Evolutionary conservation across 73 alveolate genomes (phyloP), one percentile per base, ranked within the genome.

Genomic region (Breviolum minutum): DNA sequence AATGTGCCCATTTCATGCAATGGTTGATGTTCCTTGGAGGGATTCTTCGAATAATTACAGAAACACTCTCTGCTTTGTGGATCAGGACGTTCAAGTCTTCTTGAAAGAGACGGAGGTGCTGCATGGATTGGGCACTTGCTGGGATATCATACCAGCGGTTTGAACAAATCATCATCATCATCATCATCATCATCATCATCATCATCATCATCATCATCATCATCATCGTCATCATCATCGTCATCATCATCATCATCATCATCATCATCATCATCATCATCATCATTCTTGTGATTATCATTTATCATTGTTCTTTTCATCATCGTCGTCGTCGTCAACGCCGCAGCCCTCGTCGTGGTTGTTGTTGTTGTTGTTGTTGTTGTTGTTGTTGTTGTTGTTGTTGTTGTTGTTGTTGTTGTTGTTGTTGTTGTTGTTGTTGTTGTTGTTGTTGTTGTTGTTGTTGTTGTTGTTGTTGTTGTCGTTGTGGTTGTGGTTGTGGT

Each of bases 31-130:
- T 68, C 77, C 24, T 68, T 22, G 24, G 24, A 6, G 77, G 24
- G 77, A 68, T 14, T 68, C n/a, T 14, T 14, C 4, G 77, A 68
- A 17, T 66, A 17, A 66, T 11, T 20, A 20, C 83, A 73, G 68
- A 40, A 9, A 7, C 26, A 10, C 61, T 62, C 77, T 10, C 61
- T 26, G 62, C 76, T 20, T 24, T 61, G 66, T 40, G 54, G 54
- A 40, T 40, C 69, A 92, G 98, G 98, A 92, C 62, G 90, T 92
- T 7, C 98, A 92, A 63, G 62, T 92, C 89, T 92, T 92, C 90
- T 89, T 92, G 77, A 92, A 92, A 76, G 98, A 92, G 90, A 80
- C 98, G 40, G 98, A 92, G 98, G 98, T 22, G 40, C 32, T 13
- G 32, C 77, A 68, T 17, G 77, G 17, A 22, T 68, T 40, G 54